Evolutionary conservation across 1,284 basidiomycete genomes (phyloP).

Genomic region (Cutaneotrichosporon sp.): DNA sequence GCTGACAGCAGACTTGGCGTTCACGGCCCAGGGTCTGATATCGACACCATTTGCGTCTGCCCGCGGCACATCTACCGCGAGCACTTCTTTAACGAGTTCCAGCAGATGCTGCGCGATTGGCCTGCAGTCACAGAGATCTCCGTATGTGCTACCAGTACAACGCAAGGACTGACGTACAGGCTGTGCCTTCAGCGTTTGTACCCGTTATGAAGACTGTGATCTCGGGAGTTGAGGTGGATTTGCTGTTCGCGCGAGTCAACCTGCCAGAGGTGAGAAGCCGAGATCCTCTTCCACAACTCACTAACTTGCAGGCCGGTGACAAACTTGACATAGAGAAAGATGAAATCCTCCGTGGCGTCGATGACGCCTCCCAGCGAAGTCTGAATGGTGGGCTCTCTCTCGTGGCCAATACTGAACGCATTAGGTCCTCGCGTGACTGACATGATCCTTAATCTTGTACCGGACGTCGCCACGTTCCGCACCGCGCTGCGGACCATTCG

Average conservation of each 20-base stretch:
- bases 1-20: constrained; percentile 70
- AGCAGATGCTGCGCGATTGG: constrained; percentile 77
- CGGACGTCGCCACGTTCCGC: constrained; percentile 89
- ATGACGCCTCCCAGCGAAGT: constrained; percentile 91
- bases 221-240: constrained; percentile 87
- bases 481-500: constrained; percentile 94
- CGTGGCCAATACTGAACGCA: no score
- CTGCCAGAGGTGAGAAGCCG: constrained; percentile 33
- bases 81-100: constrained; percentile 92
- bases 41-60: constrained; percentile 97
- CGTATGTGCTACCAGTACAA: no score
- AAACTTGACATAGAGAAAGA: constrained; percentile 86
- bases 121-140: constrained; percentile 87
- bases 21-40: constrained; percentile 93
- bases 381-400: constrained; percentile 73
- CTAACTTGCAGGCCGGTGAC: constrained; percentile 68
- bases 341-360: constrained; percentile 83
- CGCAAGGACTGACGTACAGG: constrained; percentile 53
- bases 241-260: constrained; percentile 69
- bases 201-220: constrained; percentile 92
- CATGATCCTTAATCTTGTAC: constrained; percentile 91
- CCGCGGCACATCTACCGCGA: constrained; percentile 92
- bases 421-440: constrained; percentile 92
- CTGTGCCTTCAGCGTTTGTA: constrained; percentile 92
- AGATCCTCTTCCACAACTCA: not conserved